A percentile compares a stretch with the other conserved stretches of the same genome.
These are phyloP conservation scores for Phytophthora quininea DNA, from an alignment of 352 stramenopile genomes.

Conservation along the genomic window DNA sequence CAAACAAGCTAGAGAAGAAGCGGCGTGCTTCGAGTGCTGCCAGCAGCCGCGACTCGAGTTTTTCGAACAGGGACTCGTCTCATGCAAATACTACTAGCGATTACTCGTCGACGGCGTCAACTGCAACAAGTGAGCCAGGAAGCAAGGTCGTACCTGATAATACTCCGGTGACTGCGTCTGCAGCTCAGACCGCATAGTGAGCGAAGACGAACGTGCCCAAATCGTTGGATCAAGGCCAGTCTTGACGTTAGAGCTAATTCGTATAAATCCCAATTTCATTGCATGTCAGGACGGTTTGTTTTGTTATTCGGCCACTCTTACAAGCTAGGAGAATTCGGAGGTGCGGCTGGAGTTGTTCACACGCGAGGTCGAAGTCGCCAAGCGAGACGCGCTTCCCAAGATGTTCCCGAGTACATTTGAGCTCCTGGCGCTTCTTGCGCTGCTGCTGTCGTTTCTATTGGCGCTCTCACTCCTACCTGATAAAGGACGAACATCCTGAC, in stretches of 20 bases:
- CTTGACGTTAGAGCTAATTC: no score
- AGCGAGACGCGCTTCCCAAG: constrained; percentile 63
- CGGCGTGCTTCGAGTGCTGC: constrained; percentile 45
- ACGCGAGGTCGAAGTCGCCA: constrained; percentile 70
- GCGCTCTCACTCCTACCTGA: constrained; percentile 25
- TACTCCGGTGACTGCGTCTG: constrained; percentile 12
- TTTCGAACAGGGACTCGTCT: constrained; percentile 30
- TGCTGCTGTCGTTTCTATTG: constrained; percentile 14
- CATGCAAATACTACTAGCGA: constrained; percentile 4
- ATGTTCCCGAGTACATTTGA: constrained; percentile 65
- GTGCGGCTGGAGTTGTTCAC: constrained; percentile 53
- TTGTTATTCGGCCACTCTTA: no score
- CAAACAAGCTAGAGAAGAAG: constrained; percentile 76
- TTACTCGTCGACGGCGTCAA: constrained; percentile 1
- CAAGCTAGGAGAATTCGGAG: constrained; percentile 46
- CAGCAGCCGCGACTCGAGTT: constrained; percentile 34
- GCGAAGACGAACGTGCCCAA: neutral
- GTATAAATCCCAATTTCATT: no score
- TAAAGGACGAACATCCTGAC: constrained; percentile 10
- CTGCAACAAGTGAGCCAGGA: neutral
- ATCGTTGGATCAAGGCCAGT: no score
- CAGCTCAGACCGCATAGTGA: constrained; percentile 39
- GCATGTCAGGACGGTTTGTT: no score
- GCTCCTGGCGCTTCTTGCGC: constrained; percentile 17
- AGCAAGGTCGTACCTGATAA: constrained; percentile 26